phyloP scores from a whole-genome alignment of 345 rosid species.

The Rhizophora mangle region DNA sequence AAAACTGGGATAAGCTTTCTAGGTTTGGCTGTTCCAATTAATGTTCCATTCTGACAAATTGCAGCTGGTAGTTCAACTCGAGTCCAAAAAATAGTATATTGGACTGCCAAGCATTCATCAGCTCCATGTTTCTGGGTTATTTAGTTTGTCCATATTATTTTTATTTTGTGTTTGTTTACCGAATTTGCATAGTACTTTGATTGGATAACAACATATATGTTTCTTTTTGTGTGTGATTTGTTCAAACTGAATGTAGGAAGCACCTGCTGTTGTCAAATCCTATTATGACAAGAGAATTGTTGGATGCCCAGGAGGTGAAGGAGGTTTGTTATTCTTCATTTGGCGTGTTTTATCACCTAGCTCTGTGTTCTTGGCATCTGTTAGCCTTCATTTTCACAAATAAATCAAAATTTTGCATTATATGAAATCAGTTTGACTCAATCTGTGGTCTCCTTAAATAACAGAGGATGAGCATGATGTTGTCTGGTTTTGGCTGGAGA shows the following conservation, averaged over 20 bases:
- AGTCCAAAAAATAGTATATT: too few species aligned
- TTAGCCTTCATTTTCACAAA: background rate
- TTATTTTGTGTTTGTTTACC: background rate
- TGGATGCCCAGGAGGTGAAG: slow-evolving; percentile 90
- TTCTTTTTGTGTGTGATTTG: background rate
- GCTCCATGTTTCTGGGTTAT: too few species aligned
- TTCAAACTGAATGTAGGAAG: slow-evolving; percentile 41
- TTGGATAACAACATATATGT: background rate
- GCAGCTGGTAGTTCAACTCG: too few species aligned
- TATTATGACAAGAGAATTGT: slow-evolving; percentile 76
- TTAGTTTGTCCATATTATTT: too few species aligned
- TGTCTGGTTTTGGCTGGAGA: slow-evolving; percentile 97
- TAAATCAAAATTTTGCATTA: background rate
- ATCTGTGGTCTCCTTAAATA: slow-evolving; percentile 10
- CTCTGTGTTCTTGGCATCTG: background rate
- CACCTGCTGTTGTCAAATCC: slow-evolving; percentile 75
- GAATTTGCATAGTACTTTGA: background rate
- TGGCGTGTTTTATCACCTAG: background rate
- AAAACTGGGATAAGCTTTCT: too few species aligned
- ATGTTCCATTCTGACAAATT: too few species aligned
- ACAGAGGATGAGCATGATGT: slow-evolving; percentile 96
- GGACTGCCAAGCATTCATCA: too few species aligned
- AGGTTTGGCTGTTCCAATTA: too few species aligned
- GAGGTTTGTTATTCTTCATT: slow-evolving; percentile 35
- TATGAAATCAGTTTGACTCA: background rate